Base-by-base conservation (phyloP, 129 eudicot genomes). In the Helianthus tuberosus region DNA sequence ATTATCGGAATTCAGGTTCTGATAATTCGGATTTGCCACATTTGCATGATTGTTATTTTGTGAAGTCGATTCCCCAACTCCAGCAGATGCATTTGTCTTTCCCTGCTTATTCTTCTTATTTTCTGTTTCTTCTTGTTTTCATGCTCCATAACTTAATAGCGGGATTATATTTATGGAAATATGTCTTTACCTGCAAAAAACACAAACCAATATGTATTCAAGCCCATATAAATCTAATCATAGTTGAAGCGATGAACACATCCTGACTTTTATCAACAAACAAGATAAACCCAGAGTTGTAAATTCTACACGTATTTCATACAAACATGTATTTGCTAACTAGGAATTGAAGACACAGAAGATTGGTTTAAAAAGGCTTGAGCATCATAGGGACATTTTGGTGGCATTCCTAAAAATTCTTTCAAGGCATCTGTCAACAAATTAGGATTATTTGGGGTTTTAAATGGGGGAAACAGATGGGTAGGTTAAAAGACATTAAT, bases 61-160 rank as follows among this genome's bases (percentile, higher is more conserved):
- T 52, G 85, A 61, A 77, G 67, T 67, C 16, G 75, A 53, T 55
- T 78, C 90, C 70, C 72, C 86, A 75, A 36, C 73, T 66, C 71
- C 73, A 78, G 66, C 72, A 60, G 84, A 39, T 11, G 23, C 85
- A 8, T 71, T 77, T 29, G 77, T 15, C 69, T 82, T 83, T 10
- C 58, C 65, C 74, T 88, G 95, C 67, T 88, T 88, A 75, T 84
- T 91, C 87, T 88, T 91, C 95, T 88, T 91, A 79, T 84, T 91
- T 83, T 91, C 48, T 82, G 75, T 79, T 78, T 83, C 79, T 75
- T 89, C 86, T 88, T 88, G 80, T 78, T 91, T 32, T 91, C 94
- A 2, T 87, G 82, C 75, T 87, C 96, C 96, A 90, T 90, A 58
- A 32, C 36, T 62, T 72, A 15, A n/a, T 54, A 17, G 64, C 53